Percentiles rank a stretch among this genome's conserved stretches.
Evolutionary conservation across 176 grass and related monocot species (phyloP).

Genomic region (Luzula sylvatica): DNA sequence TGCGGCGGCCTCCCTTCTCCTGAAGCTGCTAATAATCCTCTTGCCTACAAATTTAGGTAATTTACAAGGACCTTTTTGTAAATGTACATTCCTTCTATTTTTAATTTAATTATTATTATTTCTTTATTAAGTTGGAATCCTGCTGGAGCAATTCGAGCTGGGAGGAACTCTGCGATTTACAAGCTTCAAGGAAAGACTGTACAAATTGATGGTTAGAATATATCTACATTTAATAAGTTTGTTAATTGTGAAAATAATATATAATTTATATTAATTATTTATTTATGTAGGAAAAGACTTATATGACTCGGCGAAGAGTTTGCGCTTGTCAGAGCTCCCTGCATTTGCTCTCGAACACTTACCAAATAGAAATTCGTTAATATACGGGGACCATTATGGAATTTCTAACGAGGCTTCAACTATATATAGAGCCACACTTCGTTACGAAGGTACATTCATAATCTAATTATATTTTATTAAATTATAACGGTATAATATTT

Average conservation of each 20-base stretch:
- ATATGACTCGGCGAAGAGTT: conserved; percentile 57
- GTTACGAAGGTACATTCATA: conserved; percentile 60
- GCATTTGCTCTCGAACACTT: conserved; percentile 89
- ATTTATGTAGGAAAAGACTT: conserved; percentile 47
- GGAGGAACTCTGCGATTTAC: conserved; percentile 73
- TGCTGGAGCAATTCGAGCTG: conserved; percentile 58
- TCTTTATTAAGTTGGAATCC: conserved; percentile 67
- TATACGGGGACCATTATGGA: conserved; percentile 80
- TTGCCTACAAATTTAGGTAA: conserved; percentile 95
- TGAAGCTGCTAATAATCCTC: conserved; percentile 82
- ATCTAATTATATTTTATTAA: neutral
- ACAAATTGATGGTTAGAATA: conserved; percentile 62
- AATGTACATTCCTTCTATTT: conserved; percentile 2
- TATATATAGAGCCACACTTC: conserved; percentile 84
- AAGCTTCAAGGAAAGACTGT: conserved; percentile 64
- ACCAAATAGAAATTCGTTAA: conserved; percentile 86
- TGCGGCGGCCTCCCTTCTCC: conserved; percentile 96
- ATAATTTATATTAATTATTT: too few relatives aligned
- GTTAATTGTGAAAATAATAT: too few relatives aligned
- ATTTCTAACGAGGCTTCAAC: conserved; percentile 80
- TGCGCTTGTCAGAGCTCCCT: conserved; percentile 57
- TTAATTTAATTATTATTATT: conserved; percentile 3
- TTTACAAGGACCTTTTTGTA: neutral
- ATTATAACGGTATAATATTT: neutral
- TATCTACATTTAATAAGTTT: too few relatives aligned